Percentiles rank a stretch among this genome's conserved stretches.
Evolutionary conservation across 2,329 filamentous ascomycete species (phyloP).

Genomic region (Aspergillus tamarii): DNA sequence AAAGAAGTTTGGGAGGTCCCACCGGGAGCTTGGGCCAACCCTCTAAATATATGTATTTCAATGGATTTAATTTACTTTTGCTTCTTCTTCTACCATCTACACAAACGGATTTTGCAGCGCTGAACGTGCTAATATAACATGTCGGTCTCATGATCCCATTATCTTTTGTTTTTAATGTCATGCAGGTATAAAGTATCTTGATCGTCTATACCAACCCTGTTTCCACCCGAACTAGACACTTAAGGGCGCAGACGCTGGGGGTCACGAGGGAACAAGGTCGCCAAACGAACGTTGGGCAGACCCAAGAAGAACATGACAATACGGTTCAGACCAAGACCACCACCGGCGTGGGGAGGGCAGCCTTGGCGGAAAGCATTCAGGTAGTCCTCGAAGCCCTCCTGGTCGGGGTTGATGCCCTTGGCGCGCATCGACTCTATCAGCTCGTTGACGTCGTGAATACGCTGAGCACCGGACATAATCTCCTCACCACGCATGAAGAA

Average conservation of each 20-base stretch:
- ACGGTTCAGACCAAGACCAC: slow-evolving; percentile 67
- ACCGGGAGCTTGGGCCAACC: slow-evolving; percentile 32
- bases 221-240: neutral
- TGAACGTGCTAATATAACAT: neutral
- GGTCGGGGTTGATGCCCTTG: slow-evolving; percentile 62
- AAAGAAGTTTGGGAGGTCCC: slow-evolving; percentile 10
- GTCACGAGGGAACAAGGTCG: slow-evolving; percentile 66
- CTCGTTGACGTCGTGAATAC: slow-evolving; percentile 65
- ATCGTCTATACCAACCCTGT: neutral
- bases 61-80: neutral
- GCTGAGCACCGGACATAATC: slow-evolving; percentile 69
- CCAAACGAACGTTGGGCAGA: slow-evolving; percentile 64
- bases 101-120: neutral
- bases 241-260: slow-evolving; percentile 57
- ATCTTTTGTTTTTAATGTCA: slow-evolving; percentile 17
- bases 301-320: slow-evolving; percentile 70
- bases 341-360: slow-evolving; percentile 66
- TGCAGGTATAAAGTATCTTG: neutral
- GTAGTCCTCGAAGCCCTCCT: slow-evolving; percentile 65
- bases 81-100: neutral
- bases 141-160: slow-evolving; percentile 21
- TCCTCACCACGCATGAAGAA: slow-evolving; percentile 74
- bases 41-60: slow-evolving; percentile 4
- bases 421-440: slow-evolving; percentile 61
- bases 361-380: slow-evolving; percentile 67